phyloP scores from a whole-genome alignment of 345 rosid genomes.

The Clarkia xantiana region DNA sequence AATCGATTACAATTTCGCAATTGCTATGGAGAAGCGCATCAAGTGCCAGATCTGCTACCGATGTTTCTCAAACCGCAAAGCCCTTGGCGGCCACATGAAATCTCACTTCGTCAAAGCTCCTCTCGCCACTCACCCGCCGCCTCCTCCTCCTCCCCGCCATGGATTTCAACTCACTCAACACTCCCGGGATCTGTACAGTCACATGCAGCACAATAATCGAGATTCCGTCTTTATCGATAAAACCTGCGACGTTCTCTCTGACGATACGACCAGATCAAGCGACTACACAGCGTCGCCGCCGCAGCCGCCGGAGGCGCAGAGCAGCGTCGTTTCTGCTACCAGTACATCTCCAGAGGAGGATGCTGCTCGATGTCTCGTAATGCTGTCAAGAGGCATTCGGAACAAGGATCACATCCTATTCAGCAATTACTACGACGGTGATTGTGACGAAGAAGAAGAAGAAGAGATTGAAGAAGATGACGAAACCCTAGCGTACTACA shows the following conservation, averaged over 20 bases:
- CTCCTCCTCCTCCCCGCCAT: too few relatives aligned
- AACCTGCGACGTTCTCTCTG: background rate
- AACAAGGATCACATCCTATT: constrained; percentile 7
- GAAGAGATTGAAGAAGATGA: too few relatives aligned
- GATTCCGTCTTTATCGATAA: background rate
- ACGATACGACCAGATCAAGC: background rate
- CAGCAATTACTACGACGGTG: background rate
- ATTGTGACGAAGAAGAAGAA: too few relatives aligned
- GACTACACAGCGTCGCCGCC: too few relatives aligned
- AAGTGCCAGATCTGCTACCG: constrained; percentile 51
- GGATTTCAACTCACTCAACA: background rate
- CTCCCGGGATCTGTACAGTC: too few relatives aligned
- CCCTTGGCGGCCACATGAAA: constrained; percentile 70
- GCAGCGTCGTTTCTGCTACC: too few relatives aligned
- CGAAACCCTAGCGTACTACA: constrained; percentile 2
- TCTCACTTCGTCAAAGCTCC: constrained; percentile 39
- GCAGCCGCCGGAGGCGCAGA: too few relatives aligned
- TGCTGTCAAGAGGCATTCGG: constrained; percentile 35
- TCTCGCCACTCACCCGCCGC: constrained; percentile 12
- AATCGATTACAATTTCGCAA: too few relatives aligned
- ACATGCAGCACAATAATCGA: background rate
- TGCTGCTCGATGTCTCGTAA: constrained; percentile 21
- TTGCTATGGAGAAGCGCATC: constrained; percentile 21
- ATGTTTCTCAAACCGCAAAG: too few relatives aligned
- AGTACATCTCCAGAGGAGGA: constrained; percentile 1